phyloP scores from a whole-genome alignment of 139 green algal genomes.

The Nannochloris sp. region DNA sequence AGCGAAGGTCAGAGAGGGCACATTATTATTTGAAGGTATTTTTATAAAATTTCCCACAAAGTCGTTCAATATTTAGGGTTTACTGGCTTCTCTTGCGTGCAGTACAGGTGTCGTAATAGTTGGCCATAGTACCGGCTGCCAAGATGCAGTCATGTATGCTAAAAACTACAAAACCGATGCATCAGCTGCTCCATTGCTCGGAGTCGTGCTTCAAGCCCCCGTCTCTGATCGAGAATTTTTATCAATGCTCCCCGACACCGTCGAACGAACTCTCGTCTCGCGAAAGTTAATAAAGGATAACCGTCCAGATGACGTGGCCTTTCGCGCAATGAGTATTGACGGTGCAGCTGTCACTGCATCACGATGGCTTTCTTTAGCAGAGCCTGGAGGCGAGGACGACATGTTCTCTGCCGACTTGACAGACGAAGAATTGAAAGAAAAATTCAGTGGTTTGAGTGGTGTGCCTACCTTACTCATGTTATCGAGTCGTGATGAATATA shows the following conservation, averaged over 20 bases:
- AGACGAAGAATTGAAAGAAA: constrained; percentile 19
- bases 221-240: constrained; percentile 55
- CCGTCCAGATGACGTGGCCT: constrained; percentile 38
- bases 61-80: background rate
- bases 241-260: constrained; percentile 10
- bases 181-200: constrained; percentile 15
- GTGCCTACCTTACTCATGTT: constrained; percentile 41
- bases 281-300: constrained; percentile 31
- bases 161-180: background rate
- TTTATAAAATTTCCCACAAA: background rate
- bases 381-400: constrained; percentile 33
- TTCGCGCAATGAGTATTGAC: constrained; percentile 10
- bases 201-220: constrained; percentile 45
- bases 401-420: constrained; percentile 47
- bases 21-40: background rate
- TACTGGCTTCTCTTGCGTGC: background rate
- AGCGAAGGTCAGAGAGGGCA: constrained; percentile 19
- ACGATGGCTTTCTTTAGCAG: constrained; percentile 28
- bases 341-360: constrained; percentile 38
- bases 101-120: constrained; percentile 41
- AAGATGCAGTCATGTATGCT: constrained; percentile 56
- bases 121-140: constrained; percentile 68
- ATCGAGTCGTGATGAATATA: constrained; percentile 43
- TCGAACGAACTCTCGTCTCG: background rate
- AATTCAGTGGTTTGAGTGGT: background rate